These are phyloP conservation scores for Albugo laibachii DNA, from an alignment of 352 stramenopile species.

Conservation along the genomic window DNA sequence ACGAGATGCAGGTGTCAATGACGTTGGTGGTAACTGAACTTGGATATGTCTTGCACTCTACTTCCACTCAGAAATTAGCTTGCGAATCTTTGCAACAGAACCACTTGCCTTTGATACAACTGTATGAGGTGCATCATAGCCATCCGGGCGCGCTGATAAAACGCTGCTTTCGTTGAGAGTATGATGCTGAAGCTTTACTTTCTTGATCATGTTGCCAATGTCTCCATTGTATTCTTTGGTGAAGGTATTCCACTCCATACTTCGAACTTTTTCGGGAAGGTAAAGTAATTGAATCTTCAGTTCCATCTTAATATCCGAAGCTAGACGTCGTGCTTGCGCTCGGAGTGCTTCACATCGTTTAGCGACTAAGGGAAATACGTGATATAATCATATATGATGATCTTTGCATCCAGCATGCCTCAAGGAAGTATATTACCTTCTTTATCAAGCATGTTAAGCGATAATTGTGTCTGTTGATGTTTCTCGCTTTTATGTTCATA, in stretches of 20 bases:
- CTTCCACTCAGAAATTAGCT: neutral
- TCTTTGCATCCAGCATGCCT: too few relatives aligned
- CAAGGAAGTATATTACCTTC: too few relatives aligned
- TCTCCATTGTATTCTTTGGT: slow-evolving; percentile 56
- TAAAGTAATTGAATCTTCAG: slow-evolving; percentile 64
- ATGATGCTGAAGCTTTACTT: slow-evolving; percentile 14
- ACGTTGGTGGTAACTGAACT: neutral
- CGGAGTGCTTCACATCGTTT: slow-evolving; percentile 36
- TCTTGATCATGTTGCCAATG: slow-evolving; percentile 49
- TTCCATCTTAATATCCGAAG: slow-evolving; percentile 44
- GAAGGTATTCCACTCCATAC: slow-evolving; percentile 66
- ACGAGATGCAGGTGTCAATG: slow-evolving; percentile 1
- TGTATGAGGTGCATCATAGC: neutral
- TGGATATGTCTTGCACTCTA: neutral
- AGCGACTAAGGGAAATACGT: too few relatives aligned
- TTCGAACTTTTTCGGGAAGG: slow-evolving; percentile 39
- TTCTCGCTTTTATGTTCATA: too few relatives aligned
- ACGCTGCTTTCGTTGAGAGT: neutral
- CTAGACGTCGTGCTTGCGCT: slow-evolving; percentile 26
- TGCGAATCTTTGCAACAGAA: neutral
- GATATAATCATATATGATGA: too few relatives aligned
- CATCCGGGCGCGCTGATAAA: neutral
- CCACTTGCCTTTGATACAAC: neutral
- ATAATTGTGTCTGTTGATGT: too few relatives aligned
- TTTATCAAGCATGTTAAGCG: too few relatives aligned